Percentiles rank a stretch among this genome's conserved stretches.
These are phyloP conservation scores for Fremontodendron californicum DNA, from an alignment of 345 rosid species.

Conservation along the genomic window DNA sequence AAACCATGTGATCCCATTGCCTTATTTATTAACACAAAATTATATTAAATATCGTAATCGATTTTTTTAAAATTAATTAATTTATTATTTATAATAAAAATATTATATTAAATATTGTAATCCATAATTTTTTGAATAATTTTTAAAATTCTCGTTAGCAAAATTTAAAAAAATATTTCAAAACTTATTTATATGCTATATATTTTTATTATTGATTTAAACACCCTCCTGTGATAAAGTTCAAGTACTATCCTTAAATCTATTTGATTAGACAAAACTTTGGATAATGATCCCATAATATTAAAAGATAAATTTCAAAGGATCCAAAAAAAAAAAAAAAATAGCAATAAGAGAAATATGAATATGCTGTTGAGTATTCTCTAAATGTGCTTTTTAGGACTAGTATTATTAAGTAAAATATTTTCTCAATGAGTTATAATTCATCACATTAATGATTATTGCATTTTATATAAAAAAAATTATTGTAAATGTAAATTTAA, in stretches of 20 bases:
- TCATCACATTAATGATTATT: neutral
- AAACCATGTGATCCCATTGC: slow-evolving; percentile 28
- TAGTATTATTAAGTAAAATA: too few species aligned
- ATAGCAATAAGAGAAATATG: too few species aligned
- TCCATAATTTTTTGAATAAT: too few species aligned
- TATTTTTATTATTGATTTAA: neutral
- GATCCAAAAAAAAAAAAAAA: neutral
- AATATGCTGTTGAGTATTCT: neutral
- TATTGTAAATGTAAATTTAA: too few species aligned
- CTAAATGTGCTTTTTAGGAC: neutral
- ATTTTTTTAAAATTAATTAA: too few species aligned
- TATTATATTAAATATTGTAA: too few species aligned
- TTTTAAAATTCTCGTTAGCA: too few species aligned
- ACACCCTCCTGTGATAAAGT: neutral
- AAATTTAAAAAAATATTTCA: neutral
- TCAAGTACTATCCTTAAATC: neutral
- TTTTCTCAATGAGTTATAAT: neutral
- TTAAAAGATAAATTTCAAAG: too few species aligned
- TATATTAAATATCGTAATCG: too few species aligned
- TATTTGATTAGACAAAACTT: neutral
- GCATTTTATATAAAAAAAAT: too few species aligned
- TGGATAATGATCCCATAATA: neutral
- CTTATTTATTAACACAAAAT: neutral
- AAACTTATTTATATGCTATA: neutral
- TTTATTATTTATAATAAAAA: too few species aligned